These are phyloP conservation scores for Phytophthora sp. DNA, from an alignment of 352 stramenopile species.

Conservation along the genomic window DNA sequence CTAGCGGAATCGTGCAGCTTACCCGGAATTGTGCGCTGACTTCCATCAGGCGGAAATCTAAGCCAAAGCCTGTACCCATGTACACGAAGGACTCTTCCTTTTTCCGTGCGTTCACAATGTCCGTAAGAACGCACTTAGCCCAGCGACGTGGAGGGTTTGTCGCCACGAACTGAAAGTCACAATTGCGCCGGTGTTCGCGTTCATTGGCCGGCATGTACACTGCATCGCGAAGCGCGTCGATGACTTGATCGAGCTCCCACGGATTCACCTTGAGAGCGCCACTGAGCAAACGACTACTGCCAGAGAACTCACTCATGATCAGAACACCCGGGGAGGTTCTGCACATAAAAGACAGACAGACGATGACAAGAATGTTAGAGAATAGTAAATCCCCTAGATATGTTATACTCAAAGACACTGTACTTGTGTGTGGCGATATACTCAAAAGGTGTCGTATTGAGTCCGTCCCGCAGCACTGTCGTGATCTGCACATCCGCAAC, in stretches of 20 bases:
- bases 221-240: conserved; percentile 69
- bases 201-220: conserved; percentile 80
- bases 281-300: conserved; percentile 94
- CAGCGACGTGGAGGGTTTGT: conserved; percentile 72
- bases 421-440: conserved; percentile 85
- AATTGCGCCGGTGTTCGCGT: conserved; percentile 73
- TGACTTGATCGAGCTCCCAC: conserved; percentile 93
- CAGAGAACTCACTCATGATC: conserved; percentile 98
- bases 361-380: background rate
- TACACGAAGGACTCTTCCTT: conserved; percentile 84
- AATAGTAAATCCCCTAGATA: background rate
- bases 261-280: conserved; percentile 97
- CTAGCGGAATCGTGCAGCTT: conserved; percentile 26
- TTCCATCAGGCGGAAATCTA: conserved; percentile 96
- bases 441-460: conserved; percentile 87
- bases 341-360: background rate
- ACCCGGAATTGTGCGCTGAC: conserved; percentile 93
- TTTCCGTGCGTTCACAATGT: conserved; percentile 81
- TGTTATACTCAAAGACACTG: background rate
- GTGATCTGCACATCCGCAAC: conserved; percentile 81
- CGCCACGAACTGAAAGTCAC: conserved; percentile 80
- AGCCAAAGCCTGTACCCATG: conserved; percentile 94
- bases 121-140: conserved; percentile 74
- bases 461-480: conserved; percentile 73
- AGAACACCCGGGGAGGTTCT: conserved; percentile 84